A percentile compares a stretch with the other conserved stretches of the same genome.
Conservation (phyloP, 1,284 basidiomycete genomes). For the Sporisorium sorghi region DNA sequence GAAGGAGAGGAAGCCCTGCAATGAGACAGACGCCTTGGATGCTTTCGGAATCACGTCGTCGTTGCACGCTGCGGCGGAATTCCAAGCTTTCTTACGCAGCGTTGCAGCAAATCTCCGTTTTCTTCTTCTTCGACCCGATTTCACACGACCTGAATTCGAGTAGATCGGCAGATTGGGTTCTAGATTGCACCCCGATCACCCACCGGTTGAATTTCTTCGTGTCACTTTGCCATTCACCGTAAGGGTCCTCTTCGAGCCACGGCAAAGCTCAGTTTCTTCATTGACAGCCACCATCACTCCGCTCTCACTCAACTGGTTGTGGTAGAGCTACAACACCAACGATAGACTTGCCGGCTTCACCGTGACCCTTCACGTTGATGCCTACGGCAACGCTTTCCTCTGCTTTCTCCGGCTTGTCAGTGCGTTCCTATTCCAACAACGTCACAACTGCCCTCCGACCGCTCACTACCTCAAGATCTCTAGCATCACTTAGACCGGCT, state of each 20-base stretch:
- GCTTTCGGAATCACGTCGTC: constrained; percentile 40
- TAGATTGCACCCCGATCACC: constrained; percentile 28
- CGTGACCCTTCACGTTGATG: constrained; percentile 26
- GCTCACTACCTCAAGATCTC: constrained; percentile 9
- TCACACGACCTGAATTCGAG: neutral
- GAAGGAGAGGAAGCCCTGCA: neutral
- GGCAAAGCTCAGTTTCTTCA: neutral
- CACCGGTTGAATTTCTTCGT: constrained; percentile 17
- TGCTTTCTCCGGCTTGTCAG: constrained; percentile 33
- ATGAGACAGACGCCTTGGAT: constrained; percentile 1
- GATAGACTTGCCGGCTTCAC: neutral
- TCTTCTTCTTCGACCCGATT: constrained; percentile 15
- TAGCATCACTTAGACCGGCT: neutral
- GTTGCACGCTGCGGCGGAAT: constrained; percentile 31
- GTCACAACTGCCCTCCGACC: constrained; percentile 19
- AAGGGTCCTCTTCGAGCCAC: constrained; percentile 18
- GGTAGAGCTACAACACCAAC: neutral
- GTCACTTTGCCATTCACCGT: constrained; percentile 5
- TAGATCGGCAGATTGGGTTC: constrained; percentile 7
- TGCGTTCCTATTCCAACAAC: constrained; percentile 14
- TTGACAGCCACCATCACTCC: neutral
- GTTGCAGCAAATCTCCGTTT: constrained; percentile 1
- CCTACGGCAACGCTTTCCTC: constrained; percentile 22
- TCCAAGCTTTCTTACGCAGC: neutral
- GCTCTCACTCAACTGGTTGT: constrained; percentile 3